A percentile compares a stretch with the other conserved stretches of the same genome.
These are phyloP conservation scores for Asterionellopsis glacialis DNA, from an alignment of 108 stramenopile species.

Conservation along the genomic window DNA sequence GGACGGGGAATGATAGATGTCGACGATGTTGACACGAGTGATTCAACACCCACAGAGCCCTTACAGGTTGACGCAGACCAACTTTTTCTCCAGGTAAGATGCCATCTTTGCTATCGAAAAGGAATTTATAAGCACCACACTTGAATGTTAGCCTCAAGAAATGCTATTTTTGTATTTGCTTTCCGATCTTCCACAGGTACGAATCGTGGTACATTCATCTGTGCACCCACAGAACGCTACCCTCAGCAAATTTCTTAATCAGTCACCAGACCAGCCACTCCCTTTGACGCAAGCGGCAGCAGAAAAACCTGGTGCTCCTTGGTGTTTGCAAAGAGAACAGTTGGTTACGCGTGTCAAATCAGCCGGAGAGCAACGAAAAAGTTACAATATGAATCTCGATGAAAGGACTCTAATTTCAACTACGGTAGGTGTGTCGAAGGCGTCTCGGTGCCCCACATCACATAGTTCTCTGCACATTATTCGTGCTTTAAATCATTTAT, in stretches of 20 bases:
- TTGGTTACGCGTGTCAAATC: no score
- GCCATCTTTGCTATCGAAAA: no score
- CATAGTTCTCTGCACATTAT: conserved; percentile 53
- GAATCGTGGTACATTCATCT: conserved; percentile 68
- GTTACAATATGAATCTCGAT: no score
- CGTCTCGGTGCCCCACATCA: conserved; percentile 51
- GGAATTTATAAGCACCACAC: no score
- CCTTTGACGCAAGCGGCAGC: no score
- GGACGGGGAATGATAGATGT: no score
- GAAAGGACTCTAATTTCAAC: conserved; percentile 7
- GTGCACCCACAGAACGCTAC: conserved; percentile 77
- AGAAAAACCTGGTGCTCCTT: no score
- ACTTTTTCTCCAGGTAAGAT: conserved; percentile 20
- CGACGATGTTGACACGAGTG: no score
- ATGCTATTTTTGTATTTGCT: background rate
- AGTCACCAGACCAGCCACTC: no score
- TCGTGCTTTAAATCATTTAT: conserved; percentile 50
- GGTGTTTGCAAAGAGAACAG: no score
- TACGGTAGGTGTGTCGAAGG: conserved; percentile 48
- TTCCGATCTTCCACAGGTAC: conserved; percentile 27
- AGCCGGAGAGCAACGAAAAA: no score
- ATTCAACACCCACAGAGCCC: background rate
- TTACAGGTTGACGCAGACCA: conserved; percentile 2
- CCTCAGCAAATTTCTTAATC: conserved; percentile 44
- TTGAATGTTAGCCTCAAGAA: no score